Evolutionary conservation across 176 grass and related monocot species (phyloP).

Genomic region (Chloris gayana): DNA sequence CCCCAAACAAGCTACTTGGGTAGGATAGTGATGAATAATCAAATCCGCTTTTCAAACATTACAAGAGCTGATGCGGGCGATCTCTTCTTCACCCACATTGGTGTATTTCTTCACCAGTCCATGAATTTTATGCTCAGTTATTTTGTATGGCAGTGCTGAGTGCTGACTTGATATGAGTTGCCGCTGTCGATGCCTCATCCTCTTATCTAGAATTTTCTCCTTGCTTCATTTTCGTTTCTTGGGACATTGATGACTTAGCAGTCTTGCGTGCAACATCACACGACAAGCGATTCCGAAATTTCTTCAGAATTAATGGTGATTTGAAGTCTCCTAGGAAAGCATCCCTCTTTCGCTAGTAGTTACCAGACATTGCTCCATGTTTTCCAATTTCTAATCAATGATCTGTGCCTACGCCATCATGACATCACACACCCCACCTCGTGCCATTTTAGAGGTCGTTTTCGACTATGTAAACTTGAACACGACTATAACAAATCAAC

Average conservation of each 20-base stretch:
- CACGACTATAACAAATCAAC: conserved; percentile 48
- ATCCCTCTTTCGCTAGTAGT: not conserved
- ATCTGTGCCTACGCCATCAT: conserved; percentile 24
- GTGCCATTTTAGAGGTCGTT: conserved; percentile 30
- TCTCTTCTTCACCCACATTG: not conserved
- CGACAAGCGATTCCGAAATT: conserved; percentile 29
- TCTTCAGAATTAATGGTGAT: conserved; percentile 27
- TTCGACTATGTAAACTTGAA: conserved; percentile 45
- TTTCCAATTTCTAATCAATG: not conserved
- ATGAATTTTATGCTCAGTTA: conserved; percentile 12
- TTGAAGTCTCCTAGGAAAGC: not conserved
- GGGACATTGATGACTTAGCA: conserved; percentile 21
- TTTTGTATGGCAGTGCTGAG: not conserved
- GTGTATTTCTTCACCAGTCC: not conserved
- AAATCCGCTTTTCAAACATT: too few species aligned
- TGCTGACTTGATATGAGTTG: not conserved
- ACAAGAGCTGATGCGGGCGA: not conserved
- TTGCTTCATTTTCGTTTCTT: conserved; percentile 18
- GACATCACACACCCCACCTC: conserved; percentile 12
- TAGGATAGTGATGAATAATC: too few species aligned
- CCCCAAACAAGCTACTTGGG: not conserved
- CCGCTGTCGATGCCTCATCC: not conserved
- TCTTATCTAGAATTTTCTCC: conserved; percentile 19
- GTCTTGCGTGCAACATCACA: conserved; percentile 13
- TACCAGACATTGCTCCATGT: not conserved